Percentiles rank a stretch among this genome's conserved stretches.
phyloP scores from a whole-genome alignment of 2,329 filamentous ascomycete genomes.

The Akanthomyces muscarius region DNA sequence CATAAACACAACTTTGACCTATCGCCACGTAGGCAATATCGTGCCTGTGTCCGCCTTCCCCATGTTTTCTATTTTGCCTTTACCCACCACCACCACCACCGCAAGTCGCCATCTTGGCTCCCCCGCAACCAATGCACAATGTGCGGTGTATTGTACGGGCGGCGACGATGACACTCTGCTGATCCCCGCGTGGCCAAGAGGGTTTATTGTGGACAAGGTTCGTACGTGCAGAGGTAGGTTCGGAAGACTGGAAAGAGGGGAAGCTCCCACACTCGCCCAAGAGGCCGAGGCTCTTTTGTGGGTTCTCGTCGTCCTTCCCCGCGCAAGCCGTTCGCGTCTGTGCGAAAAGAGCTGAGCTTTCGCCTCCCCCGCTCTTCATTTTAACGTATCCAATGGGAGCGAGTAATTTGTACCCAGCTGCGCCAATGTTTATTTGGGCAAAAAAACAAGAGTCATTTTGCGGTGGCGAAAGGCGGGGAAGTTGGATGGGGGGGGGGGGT shows the following conservation, averaged over 20 bases:
- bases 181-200: not conserved
- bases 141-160: not conserved
- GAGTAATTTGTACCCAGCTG: too few species aligned
- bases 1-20: not conserved
- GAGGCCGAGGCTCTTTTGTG: constrained; percentile 7
- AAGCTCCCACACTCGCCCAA: not conserved
- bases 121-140: not conserved
- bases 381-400: not conserved
- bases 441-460: not conserved
- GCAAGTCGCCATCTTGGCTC: not conserved
- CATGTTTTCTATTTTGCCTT: not conserved
- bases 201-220: not conserved
- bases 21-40: not conserved
- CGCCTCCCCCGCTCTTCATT: not conserved
- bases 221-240: not conserved
- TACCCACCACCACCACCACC: not conserved
- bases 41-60: not conserved
- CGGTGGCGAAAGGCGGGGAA: constrained; percentile 7
- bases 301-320: not conserved
- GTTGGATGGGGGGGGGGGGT: not conserved
- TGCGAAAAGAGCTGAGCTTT: not conserved
- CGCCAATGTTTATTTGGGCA: too few species aligned
- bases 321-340: constrained; percentile 1
- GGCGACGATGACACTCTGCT: not conserved
- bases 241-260: constrained; percentile 10